These are phyloP conservation scores for Pterocarpus macrocarpus DNA, from an alignment of 306 rosid genomes.

Conservation along the genomic window DNA sequence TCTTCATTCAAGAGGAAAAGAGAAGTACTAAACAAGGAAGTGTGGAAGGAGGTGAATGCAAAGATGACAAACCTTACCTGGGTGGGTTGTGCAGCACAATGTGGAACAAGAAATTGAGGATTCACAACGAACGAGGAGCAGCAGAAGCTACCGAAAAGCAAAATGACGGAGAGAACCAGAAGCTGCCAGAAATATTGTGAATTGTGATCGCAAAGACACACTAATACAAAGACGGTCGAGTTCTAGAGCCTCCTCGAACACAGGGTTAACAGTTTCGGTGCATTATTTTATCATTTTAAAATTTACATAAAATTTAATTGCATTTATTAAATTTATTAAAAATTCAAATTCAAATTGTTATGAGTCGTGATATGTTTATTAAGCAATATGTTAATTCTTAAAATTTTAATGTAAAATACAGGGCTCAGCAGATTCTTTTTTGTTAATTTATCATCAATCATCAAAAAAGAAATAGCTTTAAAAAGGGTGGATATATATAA, in stretches of 20 bases:
- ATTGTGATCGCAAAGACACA: background rate
- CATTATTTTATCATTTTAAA: background rate
- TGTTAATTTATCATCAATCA: no score
- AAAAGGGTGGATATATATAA: no score
- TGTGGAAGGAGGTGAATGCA: no score
- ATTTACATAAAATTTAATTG: background rate
- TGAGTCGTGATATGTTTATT: no score
- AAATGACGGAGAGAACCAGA: background rate
- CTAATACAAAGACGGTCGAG: conserved; percentile 25
- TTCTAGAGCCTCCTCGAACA: conserved; percentile 59
- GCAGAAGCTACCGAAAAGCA: background rate
- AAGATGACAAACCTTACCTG: background rate
- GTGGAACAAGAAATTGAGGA: background rate
- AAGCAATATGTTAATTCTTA: no score
- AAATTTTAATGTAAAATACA: no score
- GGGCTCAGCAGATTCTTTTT: no score
- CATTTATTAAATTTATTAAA: background rate
- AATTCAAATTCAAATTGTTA: no score
- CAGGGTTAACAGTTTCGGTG: background rate
- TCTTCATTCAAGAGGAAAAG: no score
- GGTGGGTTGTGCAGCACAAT: background rate
- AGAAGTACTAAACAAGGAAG: no score
- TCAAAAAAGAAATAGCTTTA: no score
- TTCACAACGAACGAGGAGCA: background rate
- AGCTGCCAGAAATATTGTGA: conserved; percentile 2